These are phyloP conservation scores for Ascochyta viciae-villosae DNA, from an alignment of 2,329 filamentous ascomycete genomes.

Conservation along the genomic window DNA sequence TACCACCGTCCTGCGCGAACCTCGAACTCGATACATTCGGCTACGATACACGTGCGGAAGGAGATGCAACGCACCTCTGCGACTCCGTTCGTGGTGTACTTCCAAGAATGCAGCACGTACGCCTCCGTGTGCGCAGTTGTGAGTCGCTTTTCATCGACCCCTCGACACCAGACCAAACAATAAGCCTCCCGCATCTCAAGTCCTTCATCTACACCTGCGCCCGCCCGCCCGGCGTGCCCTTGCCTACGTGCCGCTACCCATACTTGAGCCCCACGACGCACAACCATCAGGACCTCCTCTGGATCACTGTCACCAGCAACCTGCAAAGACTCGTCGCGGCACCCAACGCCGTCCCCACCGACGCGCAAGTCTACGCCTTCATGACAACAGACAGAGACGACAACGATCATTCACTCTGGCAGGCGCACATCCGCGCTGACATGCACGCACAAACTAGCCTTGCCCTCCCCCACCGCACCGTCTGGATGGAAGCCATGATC, in stretches of 20 bases:
- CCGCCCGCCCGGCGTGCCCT: background rate
- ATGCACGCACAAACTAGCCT: background rate
- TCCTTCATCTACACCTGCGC: background rate
- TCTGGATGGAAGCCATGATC: conserved; percentile 1
- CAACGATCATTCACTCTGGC: conserved; percentile 1
- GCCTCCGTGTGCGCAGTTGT: conserved; percentile 1
- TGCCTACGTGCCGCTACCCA: background rate
- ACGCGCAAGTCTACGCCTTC: background rate
- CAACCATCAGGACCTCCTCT: too few species aligned
- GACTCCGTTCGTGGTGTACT: background rate
- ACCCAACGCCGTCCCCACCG: background rate
- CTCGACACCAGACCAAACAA: background rate
- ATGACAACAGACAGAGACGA: background rate
- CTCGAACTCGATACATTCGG: too few species aligned
- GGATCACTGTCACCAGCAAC: too few species aligned
- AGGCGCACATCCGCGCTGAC: background rate
- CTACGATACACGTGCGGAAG: too few species aligned
- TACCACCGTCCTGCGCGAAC: too few species aligned
- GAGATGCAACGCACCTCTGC: background rate
- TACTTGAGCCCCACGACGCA: too few species aligned
- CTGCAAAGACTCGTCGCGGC: too few species aligned
- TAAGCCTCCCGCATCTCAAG: background rate
- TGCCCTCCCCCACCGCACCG: background rate
- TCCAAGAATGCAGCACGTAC: conserved; percentile 3
- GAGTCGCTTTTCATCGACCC: background rate